Conservation (phyloP, 306 rosid genomes). For the Cucumis sativus region DNA sequence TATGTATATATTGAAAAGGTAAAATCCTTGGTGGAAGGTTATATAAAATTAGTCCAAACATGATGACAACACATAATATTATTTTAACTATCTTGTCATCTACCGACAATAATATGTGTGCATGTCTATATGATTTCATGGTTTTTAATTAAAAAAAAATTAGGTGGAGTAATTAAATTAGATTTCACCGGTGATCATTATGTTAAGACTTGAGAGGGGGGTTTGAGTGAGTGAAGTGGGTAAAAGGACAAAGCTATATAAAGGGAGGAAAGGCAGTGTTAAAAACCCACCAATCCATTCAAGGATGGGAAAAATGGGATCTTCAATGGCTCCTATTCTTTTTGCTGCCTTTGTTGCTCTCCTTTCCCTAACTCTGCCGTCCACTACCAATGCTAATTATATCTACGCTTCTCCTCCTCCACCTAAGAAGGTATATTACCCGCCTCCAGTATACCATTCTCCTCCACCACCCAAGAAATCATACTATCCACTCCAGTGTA, state of each 20-base stretch:
- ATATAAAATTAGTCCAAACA: not conserved
- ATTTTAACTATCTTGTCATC: not conserved
- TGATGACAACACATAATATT: not conserved
- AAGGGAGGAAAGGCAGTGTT: not conserved
- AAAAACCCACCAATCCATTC: not conserved
- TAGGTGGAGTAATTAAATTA: not conserved
- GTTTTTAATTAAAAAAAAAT: not conserved
- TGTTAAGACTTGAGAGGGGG: not conserved
- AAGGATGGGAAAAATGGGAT: slow-evolving; percentile 6
- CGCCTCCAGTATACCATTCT: slow-evolving; percentile 2
- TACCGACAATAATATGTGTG: slow-evolving; percentile 1
- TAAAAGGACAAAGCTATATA: not conserved
- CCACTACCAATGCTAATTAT: not conserved
- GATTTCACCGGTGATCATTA: not conserved
- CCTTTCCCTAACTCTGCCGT: not conserved
- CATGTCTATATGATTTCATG: not conserved
- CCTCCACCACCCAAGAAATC: not conserved
- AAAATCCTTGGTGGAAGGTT: not conserved
- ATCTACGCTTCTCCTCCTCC: slow-evolving; percentile 2
- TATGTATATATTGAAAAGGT: not conserved
- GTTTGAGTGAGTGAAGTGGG: not conserved
- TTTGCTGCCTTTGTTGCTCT: not conserved
- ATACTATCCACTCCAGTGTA: not conserved
- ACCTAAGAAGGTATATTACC: not conserved
- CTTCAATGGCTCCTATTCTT: not conserved